Percentiles rank a stretch among this genome's conserved stretches.
phyloP scores from a whole-genome alignment of 1,284 basidiomycete genomes.

The Trichosporon inkin region DNA sequence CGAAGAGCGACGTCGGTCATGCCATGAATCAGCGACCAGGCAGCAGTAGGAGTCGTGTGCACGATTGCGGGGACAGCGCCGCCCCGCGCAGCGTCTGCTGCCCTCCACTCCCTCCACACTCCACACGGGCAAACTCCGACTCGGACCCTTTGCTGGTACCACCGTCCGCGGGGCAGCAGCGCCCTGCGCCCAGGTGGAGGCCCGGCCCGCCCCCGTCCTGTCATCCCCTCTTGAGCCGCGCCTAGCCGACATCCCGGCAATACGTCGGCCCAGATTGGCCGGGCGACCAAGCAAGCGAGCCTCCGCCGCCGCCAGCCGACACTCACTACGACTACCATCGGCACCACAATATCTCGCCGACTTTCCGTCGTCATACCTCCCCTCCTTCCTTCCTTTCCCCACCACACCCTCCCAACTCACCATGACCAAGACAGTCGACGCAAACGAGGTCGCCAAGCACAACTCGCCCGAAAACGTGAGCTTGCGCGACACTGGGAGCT shows the following conservation, averaged over 20 bases:
- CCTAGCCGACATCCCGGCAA: slow-evolving; percentile 4
- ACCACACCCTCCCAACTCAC: slow-evolving; percentile 17
- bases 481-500: not conserved
- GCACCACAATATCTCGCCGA: not conserved
- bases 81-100: no score
- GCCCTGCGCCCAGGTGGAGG: no score
- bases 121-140: not conserved
- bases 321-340: no score
- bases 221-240: not conserved
- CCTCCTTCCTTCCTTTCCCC: not conserved
- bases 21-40: no score
- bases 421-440: slow-evolving; percentile 40
- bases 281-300: not conserved
- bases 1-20: not conserved
- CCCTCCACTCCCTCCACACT: not conserved
- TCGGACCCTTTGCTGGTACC: not conserved
- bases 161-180: not conserved
- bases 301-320: not conserved
- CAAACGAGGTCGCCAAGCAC: slow-evolving; percentile 48
- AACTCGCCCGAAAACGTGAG: slow-evolving; percentile 45
- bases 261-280: slow-evolving; percentile 5
- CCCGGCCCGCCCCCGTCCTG: no score
- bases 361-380: not conserved
- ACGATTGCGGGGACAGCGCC: no score
- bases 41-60: no score